Evolutionary conservation across 257 asterid genomes (phyloP), one percentile per base, ranked within the genome.

Genomic region (Primulina tabacum): DNA sequence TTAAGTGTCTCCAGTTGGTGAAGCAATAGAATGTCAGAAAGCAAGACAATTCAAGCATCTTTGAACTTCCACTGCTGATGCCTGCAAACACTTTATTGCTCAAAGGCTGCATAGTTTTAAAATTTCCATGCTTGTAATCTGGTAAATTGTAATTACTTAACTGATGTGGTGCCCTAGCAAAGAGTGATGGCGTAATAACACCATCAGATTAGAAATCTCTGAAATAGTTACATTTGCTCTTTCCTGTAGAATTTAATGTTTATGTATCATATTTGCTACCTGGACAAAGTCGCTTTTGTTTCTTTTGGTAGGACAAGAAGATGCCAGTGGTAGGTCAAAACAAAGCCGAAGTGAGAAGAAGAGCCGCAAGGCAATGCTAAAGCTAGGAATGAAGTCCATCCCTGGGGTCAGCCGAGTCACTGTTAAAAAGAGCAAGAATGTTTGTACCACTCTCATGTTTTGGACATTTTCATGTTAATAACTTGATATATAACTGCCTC

Each of bases 271-370:
- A 12, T 18, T 53, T 37, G 28, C 62, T 26, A 37, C 20, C 40
- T 64, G 58, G 4, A 26, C 38, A 28, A n/a, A 11, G 43, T 16
- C 28, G 34, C 11, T 32, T 6, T 8, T 58, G 18, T 56, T 64
- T 16, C 62, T 50, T 1, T 73, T 43, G 65, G 58, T 82, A 83
- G 89, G 84, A 62, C 84, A 75, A 33, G 87, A 82, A 43, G 87
- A 83, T 74, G 87, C 80, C 57, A 76, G 81, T 73, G 87, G 88
- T n/a, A 78, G 84, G 78, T 79, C 83, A 29, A 87, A 87, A 77
- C 90, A 87, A 81, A 87, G 90, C 75, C 82, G 87, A 74, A 85
- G 90, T 68, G 89, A 87, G 81, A 87, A 83, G 79, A 87, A 87
- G 75, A 87, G 90, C 47, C 84, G 90, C 38, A 87, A 87, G 84